Evolutionary conservation across 768 basidiomycete species (phyloP), one percentile per base, ranked within the genome.

Genomic region (Mycena galopus): DNA sequence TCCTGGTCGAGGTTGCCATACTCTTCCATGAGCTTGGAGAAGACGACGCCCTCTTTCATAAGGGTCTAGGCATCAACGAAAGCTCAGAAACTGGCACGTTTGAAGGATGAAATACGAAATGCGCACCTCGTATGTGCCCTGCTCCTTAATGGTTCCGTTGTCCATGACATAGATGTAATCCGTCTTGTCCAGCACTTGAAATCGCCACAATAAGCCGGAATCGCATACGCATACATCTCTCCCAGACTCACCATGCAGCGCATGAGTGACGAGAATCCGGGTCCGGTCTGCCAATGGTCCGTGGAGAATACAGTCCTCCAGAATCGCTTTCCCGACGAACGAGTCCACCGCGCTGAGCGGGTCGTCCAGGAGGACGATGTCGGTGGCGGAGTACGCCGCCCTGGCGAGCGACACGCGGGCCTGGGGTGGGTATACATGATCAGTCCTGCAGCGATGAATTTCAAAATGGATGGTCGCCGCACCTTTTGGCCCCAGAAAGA

Each of bases 281-380:
- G 92, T 92, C 56, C 88, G 85, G 57, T 82, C 77, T 0, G 86
- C 83, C 25, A 92, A 78, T 3, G 90, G 89, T 0, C 90, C 88
- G 23, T 78, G 78, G 23, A 89, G 80, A 7, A 94, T 78, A 75
- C 92, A 93, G 47, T 91, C 82, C 23, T 93, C 88, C 5, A 93
- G 75, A 60, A 93, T 88, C 32, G 85, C 85, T 73, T 90, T 90
- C 12, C 92, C 91, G 6, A 95, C 94, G 74, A 93, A 90, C 0
- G 93, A 89, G 73, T 95, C 94, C 10, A 95, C 91, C 0, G 94
- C 94, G 39, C 91, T 90, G 37, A 96, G 87, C 19, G 94, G 92
- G 77, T 96, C 95, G 77, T 96, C 94, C 32, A 96, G 86, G 17
- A 96, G 87, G 50, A 94, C 89, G 64, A 96, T 86, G 68, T 94